Base-by-base conservation (phyloP, 2,329 filamentous ascomycete species). In the Exophiala phaeomuriformis region DNA sequence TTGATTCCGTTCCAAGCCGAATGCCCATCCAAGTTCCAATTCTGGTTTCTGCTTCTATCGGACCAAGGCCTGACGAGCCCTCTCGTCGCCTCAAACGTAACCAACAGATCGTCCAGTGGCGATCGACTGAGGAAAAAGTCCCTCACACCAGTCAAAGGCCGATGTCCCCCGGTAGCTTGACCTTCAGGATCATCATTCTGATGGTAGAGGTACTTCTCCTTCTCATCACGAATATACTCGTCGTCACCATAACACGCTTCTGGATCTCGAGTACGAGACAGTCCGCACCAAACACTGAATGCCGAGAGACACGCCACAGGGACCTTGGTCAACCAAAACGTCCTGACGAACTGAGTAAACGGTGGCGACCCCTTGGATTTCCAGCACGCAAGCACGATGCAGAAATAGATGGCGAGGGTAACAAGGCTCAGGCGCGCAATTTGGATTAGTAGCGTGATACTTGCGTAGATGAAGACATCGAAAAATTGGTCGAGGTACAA, bases 21-120 rank as follows among this genome's bases (percentile, higher is more conserved):
- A 19, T 19, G 19, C 19, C 19, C 19, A 19, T 19, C 19, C 19
- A 19, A 19, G 19, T 19, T 19, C 19, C 19, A 19, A 19, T 19
- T 19, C 19, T 19, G 19, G 19, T 19, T 19, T 19, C 19, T 19
- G 19, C 19, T 19, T 19, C 19, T 19, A 19, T 19, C 19, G 19
- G 19, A 19, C 19, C 19, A 19, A 19, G 50, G 50, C 28, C 40
- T 6, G 4, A 52, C 50, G 10, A 52, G 40, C n/a, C 32, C 30
- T 42, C 31, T 47, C 35, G 50, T 52, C n/a, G 43, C 5, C 4
- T 47, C 27, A 40, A 52, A 52, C 27, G 50, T 52, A 29, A 52
- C 50, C 7, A 52, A 27, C 7, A 52, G 39, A 32, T 52, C 50
- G 10, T 52, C 50, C 5, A 52, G 50, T 8, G 50, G 50, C 29